These are phyloP conservation scores for Phytopythium boreale DNA, from an alignment of 352 stramenopile species.

Conservation along the genomic window DNA sequence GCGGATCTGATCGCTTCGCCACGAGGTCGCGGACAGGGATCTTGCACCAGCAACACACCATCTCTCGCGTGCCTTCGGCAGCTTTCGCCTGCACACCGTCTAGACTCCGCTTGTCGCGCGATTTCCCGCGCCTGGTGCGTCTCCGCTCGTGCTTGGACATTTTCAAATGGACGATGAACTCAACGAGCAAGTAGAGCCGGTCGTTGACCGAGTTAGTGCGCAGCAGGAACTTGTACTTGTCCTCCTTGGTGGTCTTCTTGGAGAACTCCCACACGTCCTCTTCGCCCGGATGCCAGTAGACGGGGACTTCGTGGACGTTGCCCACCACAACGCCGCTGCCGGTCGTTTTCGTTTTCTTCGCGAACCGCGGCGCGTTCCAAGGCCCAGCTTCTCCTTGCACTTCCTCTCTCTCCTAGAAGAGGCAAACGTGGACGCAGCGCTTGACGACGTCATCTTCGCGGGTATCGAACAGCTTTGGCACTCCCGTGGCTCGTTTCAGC, in stretches of 20 bases:
- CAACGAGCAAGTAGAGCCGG: slow-evolving; percentile 59
- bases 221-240: slow-evolving; percentile 84
- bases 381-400: not conserved
- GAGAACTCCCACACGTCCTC: slow-evolving; percentile 86
- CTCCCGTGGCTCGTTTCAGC: slow-evolving; percentile 60
- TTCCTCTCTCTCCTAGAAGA: slow-evolving; percentile 67
- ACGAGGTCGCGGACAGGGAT: slow-evolving; percentile 58
- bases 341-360: slow-evolving; percentile 4
- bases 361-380: not conserved
- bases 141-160: slow-evolving; percentile 23
- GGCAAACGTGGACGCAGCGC: slow-evolving; percentile 72
- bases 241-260: slow-evolving; percentile 62
- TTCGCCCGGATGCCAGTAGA: slow-evolving; percentile 64
- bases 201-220: slow-evolving; percentile 71
- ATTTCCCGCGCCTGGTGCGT: slow-evolving; percentile 10
- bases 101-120: not conserved
- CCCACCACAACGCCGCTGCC: slow-evolving; percentile 48
- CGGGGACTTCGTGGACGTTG: slow-evolving; percentile 76
- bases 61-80: slow-evolving; percentile 34
- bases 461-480: slow-evolving; percentile 76
- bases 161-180: slow-evolving; percentile 70
- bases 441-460: slow-evolving; percentile 75
- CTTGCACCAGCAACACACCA: slow-evolving; percentile 81
- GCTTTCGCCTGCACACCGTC: not conserved
- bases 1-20: slow-evolving; percentile 37